Percentiles rank a stretch among this genome's conserved stretches.
Evolutionary conservation across 1,284 basidiomycete genomes (phyloP).

Genomic region (Vanrija sp.): DNA sequence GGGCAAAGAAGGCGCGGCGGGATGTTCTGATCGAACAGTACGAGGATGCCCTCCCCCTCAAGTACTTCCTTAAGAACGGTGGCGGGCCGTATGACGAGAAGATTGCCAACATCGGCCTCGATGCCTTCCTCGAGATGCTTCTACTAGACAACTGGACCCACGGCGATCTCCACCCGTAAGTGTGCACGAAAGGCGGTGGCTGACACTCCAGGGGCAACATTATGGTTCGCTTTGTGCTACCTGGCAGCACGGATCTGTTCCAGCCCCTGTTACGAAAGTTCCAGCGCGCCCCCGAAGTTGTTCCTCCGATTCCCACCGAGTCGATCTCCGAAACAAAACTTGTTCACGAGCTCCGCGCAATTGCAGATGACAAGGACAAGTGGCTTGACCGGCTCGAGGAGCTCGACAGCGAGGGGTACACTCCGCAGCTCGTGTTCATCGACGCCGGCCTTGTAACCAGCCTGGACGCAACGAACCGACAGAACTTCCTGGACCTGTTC

Average conservation of each 20-base stretch:
- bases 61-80: slow-evolving; percentile 80
- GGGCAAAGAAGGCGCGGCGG: slow-evolving; percentile 56
- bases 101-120: slow-evolving; percentile 87
- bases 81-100: slow-evolving; percentile 86
- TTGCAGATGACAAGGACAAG: slow-evolving; percentile 58
- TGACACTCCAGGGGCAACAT: slow-evolving; percentile 76
- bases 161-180: slow-evolving; percentile 65
- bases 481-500: slow-evolving; percentile 96
- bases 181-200: neutral
- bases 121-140: slow-evolving; percentile 98
- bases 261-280: slow-evolving; percentile 39
- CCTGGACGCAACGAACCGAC: slow-evolving; percentile 72
- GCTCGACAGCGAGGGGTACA: slow-evolving; percentile 70
- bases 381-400: slow-evolving; percentile 70
- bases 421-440: slow-evolving; percentile 92
- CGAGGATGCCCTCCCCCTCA: slow-evolving; percentile 87
- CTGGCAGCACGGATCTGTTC: slow-evolving; percentile 61
- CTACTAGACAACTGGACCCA: slow-evolving; percentile 98
- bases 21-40: slow-evolving; percentile 82
- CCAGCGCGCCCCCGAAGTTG: slow-evolving; percentile 24
- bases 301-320: slow-evolving; percentile 22
- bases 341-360: slow-evolving; percentile 62
- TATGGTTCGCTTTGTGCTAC: slow-evolving; percentile 92
- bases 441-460: slow-evolving; percentile 93
- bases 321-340: slow-evolving; percentile 51